Evolutionary conservation across 805 yeast species (phyloP).

Genomic region (Zygotorulaspora sp.): DNA sequence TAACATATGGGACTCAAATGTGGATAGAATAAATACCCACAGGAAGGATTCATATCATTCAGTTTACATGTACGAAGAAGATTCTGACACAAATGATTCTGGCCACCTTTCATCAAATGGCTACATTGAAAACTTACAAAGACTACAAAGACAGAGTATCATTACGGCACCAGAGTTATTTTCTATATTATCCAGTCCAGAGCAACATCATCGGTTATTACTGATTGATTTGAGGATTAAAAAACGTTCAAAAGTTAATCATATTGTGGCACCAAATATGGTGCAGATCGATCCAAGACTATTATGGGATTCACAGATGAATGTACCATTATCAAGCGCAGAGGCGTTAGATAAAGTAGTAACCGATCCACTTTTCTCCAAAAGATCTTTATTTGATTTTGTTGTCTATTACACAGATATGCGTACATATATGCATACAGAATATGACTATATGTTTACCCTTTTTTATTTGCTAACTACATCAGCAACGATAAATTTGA

Average conservation of each 20-base stretch:
- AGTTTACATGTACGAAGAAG: conserved; percentile 36
- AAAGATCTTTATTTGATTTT: conserved; percentile 33
- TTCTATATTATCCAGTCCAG: conserved; percentile 42
- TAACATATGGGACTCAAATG: conserved; percentile 11
- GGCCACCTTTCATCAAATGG: conserved; percentile 18
- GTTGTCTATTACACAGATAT: conserved; percentile 40
- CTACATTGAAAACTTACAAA: conserved; percentile 24
- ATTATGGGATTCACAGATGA: conserved; percentile 26
- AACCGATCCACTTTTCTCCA: conserved; percentile 27
- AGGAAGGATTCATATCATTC: conserved; percentile 41
- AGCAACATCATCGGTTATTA: conserved; percentile 39
- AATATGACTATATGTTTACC: conserved; percentile 34
- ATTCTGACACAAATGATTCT: conserved; percentile 16
- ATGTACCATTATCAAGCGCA: conserved; percentile 34
- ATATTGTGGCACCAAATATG: conserved; percentile 38
- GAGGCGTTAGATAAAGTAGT: conserved; percentile 30
- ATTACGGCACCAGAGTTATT: conserved; percentile 41
- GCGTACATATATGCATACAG: conserved; percentile 30
- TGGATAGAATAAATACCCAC: conserved; percentile 23
- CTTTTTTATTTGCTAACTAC: conserved; percentile 29
- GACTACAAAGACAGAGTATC: conserved; percentile 49
- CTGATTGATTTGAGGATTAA: conserved; percentile 41
- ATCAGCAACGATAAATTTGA: conserved; percentile 18
- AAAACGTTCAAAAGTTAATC: conserved; percentile 32
- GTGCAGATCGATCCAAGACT: conserved; percentile 40